Evolutionary conservation across 2,329 filamentous ascomycete genomes (phyloP).

Genomic region (Lachnellula arida): DNA sequence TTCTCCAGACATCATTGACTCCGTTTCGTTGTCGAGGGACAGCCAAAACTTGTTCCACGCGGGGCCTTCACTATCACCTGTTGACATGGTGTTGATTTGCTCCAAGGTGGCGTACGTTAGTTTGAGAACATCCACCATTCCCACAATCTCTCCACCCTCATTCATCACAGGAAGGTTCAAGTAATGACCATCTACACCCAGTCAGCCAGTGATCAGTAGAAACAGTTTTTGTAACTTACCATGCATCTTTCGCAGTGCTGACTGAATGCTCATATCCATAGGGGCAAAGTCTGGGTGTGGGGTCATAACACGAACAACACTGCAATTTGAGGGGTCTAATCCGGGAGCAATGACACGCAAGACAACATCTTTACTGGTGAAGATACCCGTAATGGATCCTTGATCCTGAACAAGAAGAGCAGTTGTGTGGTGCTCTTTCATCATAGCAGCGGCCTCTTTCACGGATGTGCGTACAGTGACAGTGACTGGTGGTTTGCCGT

Average conservation of each 20-base stretch:
- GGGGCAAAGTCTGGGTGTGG: constrained; percentile 98
- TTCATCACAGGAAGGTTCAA: constrained; percentile 99
- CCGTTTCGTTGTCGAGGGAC: constrained; percentile 81
- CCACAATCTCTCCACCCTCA: constrained; percentile 91
- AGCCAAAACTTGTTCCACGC: constrained; percentile 99
- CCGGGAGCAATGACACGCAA: constrained; percentile 96
- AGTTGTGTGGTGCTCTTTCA: constrained; percentile 99
- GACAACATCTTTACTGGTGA: constrained; percentile 98
- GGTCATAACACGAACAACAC: constrained; percentile 98
- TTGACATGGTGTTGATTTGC: constrained; percentile 94
- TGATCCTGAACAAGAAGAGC: constrained; percentile 95
- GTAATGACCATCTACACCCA: constrained; percentile 79
- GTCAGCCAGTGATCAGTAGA: constrained; percentile 17
- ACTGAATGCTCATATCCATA: constrained; percentile 98
- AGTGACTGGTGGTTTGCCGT: constrained; percentile 85
- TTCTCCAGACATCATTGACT: constrained; percentile 93
- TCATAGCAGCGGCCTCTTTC: constrained; percentile 87
- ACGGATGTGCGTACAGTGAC: constrained; percentile 95
- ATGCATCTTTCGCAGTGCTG: constrained; percentile 97
- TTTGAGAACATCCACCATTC: constrained; percentile 98
- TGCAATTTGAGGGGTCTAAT: constrained; percentile 89
- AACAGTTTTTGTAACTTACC: constrained; percentile 52
- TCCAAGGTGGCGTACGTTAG: constrained; percentile 96
- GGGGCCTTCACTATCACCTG: constrained; percentile 83
- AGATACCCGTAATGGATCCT: constrained; percentile 96